phyloP scores from a whole-genome alignment of 2,329 filamentous ascomycete species.

The Colletotrichum agaves region DNA sequence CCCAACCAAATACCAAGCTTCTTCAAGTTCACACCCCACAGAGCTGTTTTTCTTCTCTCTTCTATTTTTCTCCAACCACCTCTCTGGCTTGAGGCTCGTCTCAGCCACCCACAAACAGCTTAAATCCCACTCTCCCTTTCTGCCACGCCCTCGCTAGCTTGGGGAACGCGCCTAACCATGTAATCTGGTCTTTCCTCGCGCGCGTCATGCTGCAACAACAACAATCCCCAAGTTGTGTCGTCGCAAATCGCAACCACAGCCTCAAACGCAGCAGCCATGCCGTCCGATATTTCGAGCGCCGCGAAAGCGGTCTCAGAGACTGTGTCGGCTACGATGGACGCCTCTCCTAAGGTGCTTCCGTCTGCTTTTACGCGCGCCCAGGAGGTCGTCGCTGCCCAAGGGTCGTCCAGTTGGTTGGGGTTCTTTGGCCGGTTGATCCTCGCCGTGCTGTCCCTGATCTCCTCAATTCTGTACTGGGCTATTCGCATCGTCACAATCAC shows the following conservation, averaged over 20 bases:
- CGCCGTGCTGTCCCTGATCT: conserved; percentile 64
- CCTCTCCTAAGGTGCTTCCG: conserved; percentile 46
- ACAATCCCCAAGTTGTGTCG: conserved; percentile 6
- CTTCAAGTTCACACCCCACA: conserved; percentile 32
- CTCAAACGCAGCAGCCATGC: conserved; percentile 48
- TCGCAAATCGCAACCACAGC: conserved; percentile 4
- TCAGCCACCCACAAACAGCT: conserved; percentile 31
- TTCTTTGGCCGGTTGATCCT: conserved; percentile 66
- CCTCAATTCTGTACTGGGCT: conserved; percentile 77
- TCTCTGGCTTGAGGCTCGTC: conserved; percentile 18
- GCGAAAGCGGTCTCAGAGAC: conserved; percentile 48
- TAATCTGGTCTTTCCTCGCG: conserved; percentile 32
- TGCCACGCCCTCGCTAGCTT: conserved; percentile 19
- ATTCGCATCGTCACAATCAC: conserved; percentile 90
- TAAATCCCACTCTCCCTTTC: conserved; percentile 25
- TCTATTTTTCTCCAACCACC: conserved; percentile 35
- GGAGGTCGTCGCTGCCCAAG: conserved; percentile 50
- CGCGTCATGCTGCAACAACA: conserved; percentile 37
- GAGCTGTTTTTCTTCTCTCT: conserved; percentile 28
- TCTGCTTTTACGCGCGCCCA: conserved; percentile 52
- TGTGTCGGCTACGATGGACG: conserved; percentile 46
- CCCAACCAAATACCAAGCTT: conserved; percentile 31
- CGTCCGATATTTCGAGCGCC: conserved; percentile 53
- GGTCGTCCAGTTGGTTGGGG: conserved; percentile 66
- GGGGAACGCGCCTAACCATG: conserved; percentile 30